Percentiles rank a stretch among this genome's conserved stretches.
Evolutionary conservation across 2,329 filamentous ascomycete genomes (phyloP).

Genomic region (Fusarium sacchari): DNA sequence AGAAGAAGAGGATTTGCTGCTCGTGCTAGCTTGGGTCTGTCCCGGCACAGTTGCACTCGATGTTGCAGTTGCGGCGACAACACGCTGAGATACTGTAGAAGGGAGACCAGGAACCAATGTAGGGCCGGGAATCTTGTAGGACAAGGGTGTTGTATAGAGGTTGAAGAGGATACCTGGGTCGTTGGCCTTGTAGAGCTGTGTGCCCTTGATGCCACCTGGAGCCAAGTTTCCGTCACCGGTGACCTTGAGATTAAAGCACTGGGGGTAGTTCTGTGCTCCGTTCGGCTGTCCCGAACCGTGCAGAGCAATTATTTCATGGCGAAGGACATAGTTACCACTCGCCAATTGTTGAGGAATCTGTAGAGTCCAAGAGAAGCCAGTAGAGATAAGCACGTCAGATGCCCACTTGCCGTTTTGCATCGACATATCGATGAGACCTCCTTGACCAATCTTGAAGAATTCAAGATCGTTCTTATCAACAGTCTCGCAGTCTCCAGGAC

Average conservation of each 20-base stretch:
- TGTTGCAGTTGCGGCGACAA: conserved; percentile 18
- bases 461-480: conserved; percentile 63
- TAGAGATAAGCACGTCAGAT: conserved; percentile 54
- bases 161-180: conserved; percentile 50
- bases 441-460: conserved; percentile 72
- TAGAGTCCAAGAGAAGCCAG: conserved; percentile 48
- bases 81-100: conserved; percentile 23
- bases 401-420: conserved; percentile 52
- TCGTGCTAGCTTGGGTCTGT: not conserved
- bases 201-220: conserved; percentile 46
- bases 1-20: not conserved
- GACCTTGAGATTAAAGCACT: conserved; percentile 61
- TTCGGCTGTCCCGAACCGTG: conserved; percentile 55
- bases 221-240: conserved; percentile 52
- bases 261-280: conserved; percentile 62
- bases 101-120: conserved; percentile 37
- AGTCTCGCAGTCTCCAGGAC: conserved; percentile 64
- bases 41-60: conserved; percentile 37
- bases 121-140: conserved; percentile 44
- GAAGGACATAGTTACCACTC: conserved; percentile 58
- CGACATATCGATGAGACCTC: conserved; percentile 62
- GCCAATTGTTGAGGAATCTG: conserved; percentile 48
- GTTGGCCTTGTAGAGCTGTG: conserved; percentile 43
- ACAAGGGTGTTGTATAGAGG: conserved; percentile 42
- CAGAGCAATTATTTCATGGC: conserved; percentile 64